Base-by-base conservation (phyloP, 2,329 filamentous ascomycete species). In the Alternaria metachromatica region DNA sequence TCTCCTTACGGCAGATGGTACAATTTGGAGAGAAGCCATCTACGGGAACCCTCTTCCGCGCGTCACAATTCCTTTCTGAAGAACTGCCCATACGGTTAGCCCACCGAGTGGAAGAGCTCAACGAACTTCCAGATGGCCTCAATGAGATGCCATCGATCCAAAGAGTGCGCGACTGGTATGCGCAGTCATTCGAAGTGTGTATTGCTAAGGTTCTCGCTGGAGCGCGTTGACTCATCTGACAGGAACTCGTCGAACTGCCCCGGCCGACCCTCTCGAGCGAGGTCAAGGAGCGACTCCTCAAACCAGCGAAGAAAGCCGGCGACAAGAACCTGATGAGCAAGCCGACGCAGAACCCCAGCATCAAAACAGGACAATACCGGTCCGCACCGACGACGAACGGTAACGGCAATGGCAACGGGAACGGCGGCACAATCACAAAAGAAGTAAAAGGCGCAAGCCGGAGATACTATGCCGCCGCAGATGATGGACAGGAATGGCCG, bases 101-200 rank as follows among this genome's bases (percentile, higher is more conserved):
- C 74, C 96, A 99, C 83, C 92, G 96, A 68, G 96, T 99, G 63
- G 92, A 97, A 82, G 96, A 99, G 84, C 88, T 99, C 62, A 90
- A 92, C 66, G 92, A 93, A 76, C 86, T 99, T 3, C 96, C 96
- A 37, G 96, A 99, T 87, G 96, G 96, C 60, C 88, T 99, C 66
- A 97, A 93, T 80, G 94, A 98, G 72, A 98, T 99, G 96, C 93
- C 94, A 43, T 98, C 96, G 11, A 97, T 99, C 71, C 90, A 91
- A 80, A 93, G 91, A 76, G 96, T 99, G 71, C 92, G 94, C 80
- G 94, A 98, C 77, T 99, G 96, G 96, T 99, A 99, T 81, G 96
- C 95, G 68, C 96, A 99, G 84, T 99, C 96, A 55, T 99, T 99
- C 77, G 96, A 99, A 89, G 94, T 97, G 87, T 73, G 87, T 79